Evolutionary conservation across 2,329 filamentous ascomycete genomes (phyloP), one percentile per base, ranked within the genome.

Genomic region (Aureobasidium sp.): DNA sequence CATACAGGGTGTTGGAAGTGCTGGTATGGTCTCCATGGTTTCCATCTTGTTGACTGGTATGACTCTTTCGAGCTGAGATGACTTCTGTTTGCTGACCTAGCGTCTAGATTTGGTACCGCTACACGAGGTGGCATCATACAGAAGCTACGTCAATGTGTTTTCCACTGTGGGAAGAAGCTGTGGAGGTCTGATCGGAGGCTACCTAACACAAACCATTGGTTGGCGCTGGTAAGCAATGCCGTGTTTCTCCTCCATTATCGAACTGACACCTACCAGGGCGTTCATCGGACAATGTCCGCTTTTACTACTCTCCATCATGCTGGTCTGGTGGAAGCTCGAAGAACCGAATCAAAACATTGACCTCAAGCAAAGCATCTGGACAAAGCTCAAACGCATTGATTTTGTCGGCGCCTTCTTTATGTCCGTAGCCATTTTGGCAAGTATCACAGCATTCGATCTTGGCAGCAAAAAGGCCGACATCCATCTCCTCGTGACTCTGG

Each of bases 161-260:
- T 75, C 77, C 64, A 82, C 80, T 0, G 75, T 77, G 0, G 80
- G 80, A 12, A 72, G 79, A 12, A 78, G 76, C 62, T 71, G 79
- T 24, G 82, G 82, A 35, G 81, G 81, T 1, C 79, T 81, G 0
- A 61, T 86, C 0, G 86, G 85, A 1, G 86, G 85, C 2, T 82
- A 78, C 67, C 70, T 88, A 1, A 81, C 84, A 1, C 83, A 88
- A 65, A 78, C 79, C 0, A 77, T 88, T 14, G 85, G 85, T 17
- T 89, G 85, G 86, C 75, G 86, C 71, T 86, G 84, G 84, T 83
- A 65, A 64, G 73, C 50, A 11, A 19, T 39, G 5, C 5, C 12
- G 1, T 33, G 11, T 4, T 0, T 24, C 3, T 37, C 11, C 9
- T 33, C 31, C 5, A 5, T 5, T 5, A 27, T 14, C 1, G 9